Percentiles rank a stretch among this genome's conserved stretches.
Conservation (phyloP, 164 flowering plant genomes). For the Cinnamomum micranthum region DNA sequence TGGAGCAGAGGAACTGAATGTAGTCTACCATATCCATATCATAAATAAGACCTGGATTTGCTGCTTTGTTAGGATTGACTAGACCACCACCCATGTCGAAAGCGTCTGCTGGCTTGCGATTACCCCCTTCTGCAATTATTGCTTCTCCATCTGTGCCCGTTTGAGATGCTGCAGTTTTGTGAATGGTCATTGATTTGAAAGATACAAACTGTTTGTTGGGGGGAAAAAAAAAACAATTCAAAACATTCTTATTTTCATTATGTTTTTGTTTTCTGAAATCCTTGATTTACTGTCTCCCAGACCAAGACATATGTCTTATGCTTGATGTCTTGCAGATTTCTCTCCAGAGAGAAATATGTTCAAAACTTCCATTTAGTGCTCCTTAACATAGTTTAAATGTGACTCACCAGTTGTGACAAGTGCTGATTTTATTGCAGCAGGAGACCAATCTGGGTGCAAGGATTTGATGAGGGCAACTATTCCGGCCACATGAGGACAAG, state of each 20-base stretch:
- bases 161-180: constrained; percentile 15
- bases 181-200: background rate
- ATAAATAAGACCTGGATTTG: constrained; percentile 42
- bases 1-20: constrained; percentile 34
- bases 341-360: background rate
- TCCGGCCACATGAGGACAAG: constrained; percentile 47
- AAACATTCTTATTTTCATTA: too few relatives aligned
- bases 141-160: constrained; percentile 11
- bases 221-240: too few relatives aligned
- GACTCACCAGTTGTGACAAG: constrained; percentile 44
- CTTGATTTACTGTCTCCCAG: background rate
- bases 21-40: constrained; percentile 25
- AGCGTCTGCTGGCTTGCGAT: constrained; percentile 29
- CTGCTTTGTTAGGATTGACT: constrained; percentile 33
- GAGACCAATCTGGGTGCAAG: constrained; percentile 40
- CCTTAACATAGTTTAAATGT: background rate
- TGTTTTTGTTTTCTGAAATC: too few relatives aligned
- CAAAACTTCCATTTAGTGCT: background rate
- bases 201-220: too few relatives aligned
- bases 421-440: constrained; percentile 54
- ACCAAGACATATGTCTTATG: background rate
- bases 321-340: background rate
- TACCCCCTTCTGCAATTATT: constrained; percentile 23
- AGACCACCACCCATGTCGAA: constrained; percentile 44
- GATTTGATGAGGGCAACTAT: constrained; percentile 45